Percentiles rank a stretch among this genome's conserved stretches.
Conservation (phyloP, 768 basidiomycete species). For the Pisolithus tinctorius region DNA sequence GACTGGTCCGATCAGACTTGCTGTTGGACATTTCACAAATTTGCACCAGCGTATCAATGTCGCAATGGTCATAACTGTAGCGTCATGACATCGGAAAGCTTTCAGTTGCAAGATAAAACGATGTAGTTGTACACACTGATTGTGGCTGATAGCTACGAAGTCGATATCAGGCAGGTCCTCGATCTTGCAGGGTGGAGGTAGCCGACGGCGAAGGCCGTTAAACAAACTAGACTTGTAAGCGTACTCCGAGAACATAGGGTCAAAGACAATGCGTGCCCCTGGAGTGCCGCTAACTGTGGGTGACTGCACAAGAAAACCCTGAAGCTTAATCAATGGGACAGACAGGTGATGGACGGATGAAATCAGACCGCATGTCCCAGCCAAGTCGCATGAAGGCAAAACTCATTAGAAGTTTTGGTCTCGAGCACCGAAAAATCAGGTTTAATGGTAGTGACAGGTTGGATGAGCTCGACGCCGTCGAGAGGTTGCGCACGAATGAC, state of each 20-base stretch:
- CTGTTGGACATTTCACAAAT: slow-evolving; percentile 12
- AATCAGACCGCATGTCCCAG: slow-evolving; percentile 31
- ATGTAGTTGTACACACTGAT: slow-evolving; percentile 30
- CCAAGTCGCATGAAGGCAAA: slow-evolving; percentile 23
- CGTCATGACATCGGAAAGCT: not conserved
- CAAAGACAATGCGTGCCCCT: slow-evolving; percentile 31
- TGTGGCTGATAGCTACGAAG: slow-evolving; percentile 35
- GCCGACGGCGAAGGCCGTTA: slow-evolving; percentile 25
- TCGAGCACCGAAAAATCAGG: slow-evolving; percentile 1
- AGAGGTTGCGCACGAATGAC: not conserved
- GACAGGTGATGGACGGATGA: not conserved
- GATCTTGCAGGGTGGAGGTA: slow-evolving; percentile 30
- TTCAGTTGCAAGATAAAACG: not conserved
- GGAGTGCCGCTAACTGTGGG: slow-evolving; percentile 10
- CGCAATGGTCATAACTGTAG: slow-evolving; percentile 38
- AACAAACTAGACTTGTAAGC: slow-evolving; percentile 24
- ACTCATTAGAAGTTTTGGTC: not conserved
- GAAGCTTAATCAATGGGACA: not conserved
- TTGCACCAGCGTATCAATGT: slow-evolving; percentile 25
- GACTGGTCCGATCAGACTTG: slow-evolving; percentile 7
- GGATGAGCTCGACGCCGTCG: not conserved
- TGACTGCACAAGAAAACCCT: slow-evolving; percentile 27
- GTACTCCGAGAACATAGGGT: slow-evolving; percentile 34
- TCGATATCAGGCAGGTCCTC: slow-evolving; percentile 34
- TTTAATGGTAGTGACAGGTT: not conserved